phyloP scores from a whole-genome alignment of 2,329 filamentous ascomycete genomes.

The Epichloe coenophiala region DNA sequence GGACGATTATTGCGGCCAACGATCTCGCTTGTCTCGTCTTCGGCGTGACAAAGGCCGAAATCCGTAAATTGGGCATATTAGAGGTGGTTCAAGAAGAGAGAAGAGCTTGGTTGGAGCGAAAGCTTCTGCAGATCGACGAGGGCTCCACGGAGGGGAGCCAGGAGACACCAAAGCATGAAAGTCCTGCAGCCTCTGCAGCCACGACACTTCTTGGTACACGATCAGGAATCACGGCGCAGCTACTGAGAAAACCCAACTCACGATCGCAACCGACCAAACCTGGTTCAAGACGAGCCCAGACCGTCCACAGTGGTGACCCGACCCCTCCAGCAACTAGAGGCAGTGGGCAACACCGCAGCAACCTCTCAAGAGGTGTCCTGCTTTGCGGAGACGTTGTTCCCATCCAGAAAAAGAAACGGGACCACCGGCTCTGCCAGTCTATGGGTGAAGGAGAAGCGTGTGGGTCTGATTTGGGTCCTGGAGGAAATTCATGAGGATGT shows the following conservation, averaged over 20 bases:
- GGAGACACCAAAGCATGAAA: constrained; percentile 20
- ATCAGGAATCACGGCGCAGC: constrained; percentile 64
- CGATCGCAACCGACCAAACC: constrained; percentile 41
- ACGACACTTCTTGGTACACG: constrained; percentile 52
- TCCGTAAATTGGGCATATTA: constrained; percentile 85
- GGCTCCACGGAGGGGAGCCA: constrained; percentile 18
- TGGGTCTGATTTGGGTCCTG: constrained; percentile 90
- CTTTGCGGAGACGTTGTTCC: constrained; percentile 97
- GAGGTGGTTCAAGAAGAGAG: constrained; percentile 89
- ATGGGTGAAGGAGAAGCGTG: constrained; percentile 96
- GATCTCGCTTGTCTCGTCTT: constrained; percentile 96
- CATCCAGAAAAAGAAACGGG: constrained; percentile 92
- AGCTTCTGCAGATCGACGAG: constrained; percentile 45
- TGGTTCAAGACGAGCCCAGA: constrained; percentile 46
- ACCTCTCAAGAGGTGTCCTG: constrained; percentile 75
- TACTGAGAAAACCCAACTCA: constrained; percentile 70
- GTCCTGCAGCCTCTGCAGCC: constrained; percentile 27
- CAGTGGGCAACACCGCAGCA: constrained; percentile 50
- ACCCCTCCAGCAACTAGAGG: constrained; percentile 40
- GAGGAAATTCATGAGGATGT: constrained; percentile 97
- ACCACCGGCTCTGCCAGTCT: constrained; percentile 83
- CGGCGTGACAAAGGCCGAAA: constrained; percentile 92
- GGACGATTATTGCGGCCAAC: constrained; percentile 93
- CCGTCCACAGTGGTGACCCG: constrained; percentile 43
- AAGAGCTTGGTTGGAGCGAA: constrained; percentile 78